A percentile compares a stretch with the other conserved stretches of the same genome.
Evolutionary conservation across 352 stramenopile species (phyloP).

Genomic region (Lagenidium giganteum): DNA sequence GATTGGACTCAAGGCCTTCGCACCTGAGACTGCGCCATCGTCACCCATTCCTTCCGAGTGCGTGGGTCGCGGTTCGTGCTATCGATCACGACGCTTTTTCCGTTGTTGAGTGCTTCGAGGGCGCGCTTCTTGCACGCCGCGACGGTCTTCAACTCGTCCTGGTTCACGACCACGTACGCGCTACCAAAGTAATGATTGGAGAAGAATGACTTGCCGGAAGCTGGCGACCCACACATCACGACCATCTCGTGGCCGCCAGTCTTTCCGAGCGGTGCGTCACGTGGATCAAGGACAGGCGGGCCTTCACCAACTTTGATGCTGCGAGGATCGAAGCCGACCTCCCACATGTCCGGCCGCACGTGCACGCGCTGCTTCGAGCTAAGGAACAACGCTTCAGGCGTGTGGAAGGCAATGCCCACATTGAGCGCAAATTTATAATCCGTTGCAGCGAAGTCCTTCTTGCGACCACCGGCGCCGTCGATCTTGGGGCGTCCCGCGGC

Average conservation of each 20-base stretch:
- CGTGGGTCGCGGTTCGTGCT: constrained; percentile 76
- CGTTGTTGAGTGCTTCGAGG: constrained; percentile 38
- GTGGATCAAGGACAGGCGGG: constrained; percentile 1
- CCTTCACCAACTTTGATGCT: not conserved
- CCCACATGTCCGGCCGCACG: constrained; percentile 60
- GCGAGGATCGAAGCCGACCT: constrained; percentile 70
- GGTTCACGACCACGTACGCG: constrained; percentile 72
- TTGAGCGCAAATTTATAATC: constrained; percentile 91
- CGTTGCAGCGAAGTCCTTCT: constrained; percentile 80
- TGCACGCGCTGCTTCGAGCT: constrained; percentile 62
- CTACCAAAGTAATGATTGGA: no score
- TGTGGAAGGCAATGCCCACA: constrained; percentile 68
- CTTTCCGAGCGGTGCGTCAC: no score
- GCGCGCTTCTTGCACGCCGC: constrained; percentile 69
- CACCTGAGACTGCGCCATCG: constrained; percentile 58
- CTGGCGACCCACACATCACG: no score
- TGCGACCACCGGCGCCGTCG: constrained; percentile 25
- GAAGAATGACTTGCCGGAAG: no score
- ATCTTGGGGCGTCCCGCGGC: constrained; percentile 72
- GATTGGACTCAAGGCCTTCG: no score
- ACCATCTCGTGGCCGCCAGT: no score
- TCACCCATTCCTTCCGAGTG: constrained; percentile 66
- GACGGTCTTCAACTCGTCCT: constrained; percentile 82
- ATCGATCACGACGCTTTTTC: constrained; percentile 82
- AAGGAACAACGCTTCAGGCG: constrained; percentile 81